A percentile compares a stretch with the other conserved stretches of the same genome.
These are phyloP conservation scores for Trichoderma endophyticum DNA, from an alignment of 2,329 filamentous ascomycete species.

Conservation along the genomic window DNA sequence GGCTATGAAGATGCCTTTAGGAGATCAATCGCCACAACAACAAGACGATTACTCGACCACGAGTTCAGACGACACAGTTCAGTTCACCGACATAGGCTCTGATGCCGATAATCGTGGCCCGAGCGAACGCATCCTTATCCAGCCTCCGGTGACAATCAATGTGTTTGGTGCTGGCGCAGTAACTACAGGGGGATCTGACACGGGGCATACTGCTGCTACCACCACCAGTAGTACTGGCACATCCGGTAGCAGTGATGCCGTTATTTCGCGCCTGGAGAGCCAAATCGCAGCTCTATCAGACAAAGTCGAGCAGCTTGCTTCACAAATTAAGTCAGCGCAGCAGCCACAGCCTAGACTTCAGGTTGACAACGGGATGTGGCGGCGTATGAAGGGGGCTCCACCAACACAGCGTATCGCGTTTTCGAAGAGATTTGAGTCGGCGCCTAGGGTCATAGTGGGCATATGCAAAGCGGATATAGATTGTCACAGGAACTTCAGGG, in stretches of 20 bases:
- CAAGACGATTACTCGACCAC: not conserved
- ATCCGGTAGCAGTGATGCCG: not conserved
- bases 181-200: too few species aligned
- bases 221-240: not conserved
- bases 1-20: not conserved
- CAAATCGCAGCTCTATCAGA: not conserved
- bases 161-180: not conserved
- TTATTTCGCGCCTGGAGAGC: not conserved
- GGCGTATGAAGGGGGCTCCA: not conserved
- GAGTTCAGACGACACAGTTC: not conserved
- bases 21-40: not conserved
- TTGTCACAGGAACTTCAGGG: not conserved
- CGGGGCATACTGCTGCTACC: not conserved
- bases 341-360: not conserved
- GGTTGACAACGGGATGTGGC: not conserved
- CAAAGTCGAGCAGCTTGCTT: not conserved
- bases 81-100: not conserved
- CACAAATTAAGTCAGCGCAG: not conserved
- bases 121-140: not conserved
- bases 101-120: not conserved
- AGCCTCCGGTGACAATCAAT: not conserved
- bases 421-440: not conserved
- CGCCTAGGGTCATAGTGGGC: not conserved
- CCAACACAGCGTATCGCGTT: not conserved
- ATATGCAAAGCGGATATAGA: not conserved